Percentiles rank a stretch among this genome's conserved stretches.
Conservation (phyloP, 306 rosid species). For the Begonia fuchsioides region DNA sequence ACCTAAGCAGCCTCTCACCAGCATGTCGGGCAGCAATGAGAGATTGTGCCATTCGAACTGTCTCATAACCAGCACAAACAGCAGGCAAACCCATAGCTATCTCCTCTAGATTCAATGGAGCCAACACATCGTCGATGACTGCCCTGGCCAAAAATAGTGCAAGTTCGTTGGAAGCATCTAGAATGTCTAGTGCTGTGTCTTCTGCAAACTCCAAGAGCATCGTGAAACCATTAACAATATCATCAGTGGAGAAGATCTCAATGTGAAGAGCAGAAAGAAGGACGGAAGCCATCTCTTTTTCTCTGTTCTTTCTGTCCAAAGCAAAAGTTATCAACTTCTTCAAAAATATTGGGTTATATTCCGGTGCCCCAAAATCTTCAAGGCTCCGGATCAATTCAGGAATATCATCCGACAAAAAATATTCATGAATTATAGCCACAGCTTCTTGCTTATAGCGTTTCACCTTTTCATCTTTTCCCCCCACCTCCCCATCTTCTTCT, state of each 20-base stretch:
- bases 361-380: conserved; percentile 72
- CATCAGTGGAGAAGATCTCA: conserved; percentile 88
- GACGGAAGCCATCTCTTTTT: conserved; percentile 97
- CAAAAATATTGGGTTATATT: conserved; percentile 71
- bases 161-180: conserved; percentile 96
- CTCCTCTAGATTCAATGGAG: conserved; percentile 81
- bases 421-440: conserved; percentile 82
- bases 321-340: conserved; percentile 92
- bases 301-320: conserved; percentile 91
- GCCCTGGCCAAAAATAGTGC: conserved; percentile 89
- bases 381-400: conserved; percentile 86
- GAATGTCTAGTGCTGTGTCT: conserved; percentile 80
- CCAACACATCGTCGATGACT: conserved; percentile 90
- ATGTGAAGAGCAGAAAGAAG: conserved; percentile 91
- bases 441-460: conserved; percentile 67
- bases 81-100: conserved; percentile 51
- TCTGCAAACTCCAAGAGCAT: conserved; percentile 88
- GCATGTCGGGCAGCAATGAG: conserved; percentile 88
- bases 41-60: conserved; percentile 69
- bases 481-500: conserved; percentile 42
- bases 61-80: conserved; percentile 63
- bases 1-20: conserved; percentile 86
- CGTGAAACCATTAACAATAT: conserved; percentile 73
- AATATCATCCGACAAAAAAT: conserved; percentile 88
- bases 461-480: conserved; percentile 43